A percentile compares a stretch with the other conserved stretches of the same genome.
Evolutionary conservation across 805 yeast species (phyloP).

Genomic region (Wickerhamiella nectarea): DNA sequence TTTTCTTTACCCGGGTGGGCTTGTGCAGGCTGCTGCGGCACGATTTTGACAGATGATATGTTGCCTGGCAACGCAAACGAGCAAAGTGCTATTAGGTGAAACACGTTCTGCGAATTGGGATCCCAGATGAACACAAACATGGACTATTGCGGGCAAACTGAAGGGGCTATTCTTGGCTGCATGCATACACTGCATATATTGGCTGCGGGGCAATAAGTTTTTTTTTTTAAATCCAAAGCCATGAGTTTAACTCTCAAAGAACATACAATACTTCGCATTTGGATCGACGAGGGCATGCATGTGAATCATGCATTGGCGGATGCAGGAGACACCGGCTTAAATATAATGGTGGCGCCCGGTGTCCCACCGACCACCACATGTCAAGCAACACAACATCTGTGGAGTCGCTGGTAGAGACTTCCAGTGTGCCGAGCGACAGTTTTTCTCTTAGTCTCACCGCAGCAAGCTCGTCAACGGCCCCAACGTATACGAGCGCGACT

Average conservation of each 20-base stretch:
- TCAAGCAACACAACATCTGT: background rate
- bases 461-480: slow-evolving; percentile 2
- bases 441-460: slow-evolving; percentile 2
- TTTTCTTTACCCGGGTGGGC: too few relatives aligned
- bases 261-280: too few relatives aligned
- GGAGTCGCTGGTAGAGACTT: background rate
- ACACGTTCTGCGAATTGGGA: too few relatives aligned
- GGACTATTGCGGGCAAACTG: too few relatives aligned
- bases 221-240: too few relatives aligned
- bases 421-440: background rate
- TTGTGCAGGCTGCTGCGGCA: background rate
- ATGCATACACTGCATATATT: too few relatives aligned
- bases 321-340: background rate
- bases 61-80: background rate
- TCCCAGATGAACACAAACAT: too few relatives aligned
- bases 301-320: background rate
- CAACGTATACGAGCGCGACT: background rate
- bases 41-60: background rate
- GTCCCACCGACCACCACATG: background rate
- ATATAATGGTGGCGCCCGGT: background rate
- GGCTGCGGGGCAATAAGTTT: too few relatives aligned
- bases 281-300: too few relatives aligned
- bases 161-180: too few relatives aligned
- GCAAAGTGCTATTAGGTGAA: background rate
- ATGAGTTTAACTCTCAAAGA: too few relatives aligned